Evolutionary conservation across 106 monocot species (phyloP), one percentile per base, ranked within the genome.

Genomic region (Narthecium ossifragum): DNA sequence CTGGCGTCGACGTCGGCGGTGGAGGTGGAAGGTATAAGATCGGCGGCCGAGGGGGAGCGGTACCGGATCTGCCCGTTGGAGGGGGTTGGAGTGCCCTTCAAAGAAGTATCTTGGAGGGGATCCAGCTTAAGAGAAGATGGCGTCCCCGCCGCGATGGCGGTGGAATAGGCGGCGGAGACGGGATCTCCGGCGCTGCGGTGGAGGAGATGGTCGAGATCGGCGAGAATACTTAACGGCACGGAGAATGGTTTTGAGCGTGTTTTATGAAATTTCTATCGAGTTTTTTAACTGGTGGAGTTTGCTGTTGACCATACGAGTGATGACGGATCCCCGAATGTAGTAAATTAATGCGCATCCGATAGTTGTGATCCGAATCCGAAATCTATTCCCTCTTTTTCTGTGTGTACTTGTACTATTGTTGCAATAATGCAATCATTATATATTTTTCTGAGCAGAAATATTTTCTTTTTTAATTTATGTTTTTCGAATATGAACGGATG

Each of bases 1-100:
- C 69, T 85, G 59, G 61, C 60, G 48, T 78, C 81, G 34, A 57
- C 53, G 24, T 78, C 76, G 30, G 69, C 25, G 41, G 70, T 38
- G 39, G 53, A 26, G 33, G 39, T 62, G 69, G 51, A 38, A 15
- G 6, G 43, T 25, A 17, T 41, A 22, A 88, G 78, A 46, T 88
- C 88, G 18, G 76, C 73, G 20, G 80, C 73, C 24, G 88, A 88
- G 0, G 88, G 76, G 9, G 88, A 80, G 30, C 89, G 80, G 75
- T 81, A 85, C 29, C 88, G 78, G 72, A 89, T 81, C 66, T 75
- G 75, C 58, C 75, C 60, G 85, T 70, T 80, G 67, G 46, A 31
- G 11, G 81, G 25, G 23, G n/a, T n/a, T n/a, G 77, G 23, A 15
- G 37, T 6, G 37, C 68, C 65, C 26, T 66, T 55, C 65, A 66